Evolutionary conservation across 2,329 filamentous ascomycete species (phyloP).

Genomic region (Hymenoscyphus occultus): DNA sequence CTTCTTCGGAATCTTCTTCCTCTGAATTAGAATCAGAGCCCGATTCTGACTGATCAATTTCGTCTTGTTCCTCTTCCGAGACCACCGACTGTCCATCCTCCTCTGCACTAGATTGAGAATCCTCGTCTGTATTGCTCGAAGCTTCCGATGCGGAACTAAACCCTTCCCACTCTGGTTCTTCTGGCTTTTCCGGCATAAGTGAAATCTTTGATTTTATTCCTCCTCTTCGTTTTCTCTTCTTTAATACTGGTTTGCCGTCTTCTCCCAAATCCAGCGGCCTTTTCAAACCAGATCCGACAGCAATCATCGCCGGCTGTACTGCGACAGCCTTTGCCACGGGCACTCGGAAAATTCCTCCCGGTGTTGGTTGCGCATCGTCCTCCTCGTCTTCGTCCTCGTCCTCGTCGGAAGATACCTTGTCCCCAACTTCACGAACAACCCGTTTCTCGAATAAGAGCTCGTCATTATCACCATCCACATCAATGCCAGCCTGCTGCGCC

Average conservation of each 20-base stretch:
- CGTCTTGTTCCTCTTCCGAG: slow-evolving; percentile 4
- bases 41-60: slow-evolving; percentile 18
- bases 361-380: slow-evolving; percentile 17
- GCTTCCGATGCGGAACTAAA: slow-evolving; percentile 51
- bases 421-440: slow-evolving; percentile 32
- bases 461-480: slow-evolving; percentile 41
- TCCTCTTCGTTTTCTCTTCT: slow-evolving; percentile 74
- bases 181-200: slow-evolving; percentile 44
- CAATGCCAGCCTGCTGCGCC: slow-evolving; percentile 62
- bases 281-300: slow-evolving; percentile 77
- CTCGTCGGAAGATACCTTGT: slow-evolving; percentile 34
- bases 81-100: slow-evolving; percentile 33
- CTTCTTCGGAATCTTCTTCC: slow-evolving; percentile 26
- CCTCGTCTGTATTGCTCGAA: slow-evolving; percentile 37
- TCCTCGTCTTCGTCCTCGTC: slow-evolving; percentile 34
- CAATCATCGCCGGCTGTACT: slow-evolving; percentile 15
- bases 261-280: slow-evolving; percentile 78
- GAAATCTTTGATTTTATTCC: slow-evolving; percentile 56
- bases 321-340: slow-evolving; percentile 13
- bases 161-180: slow-evolving; percentile 59
- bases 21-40: slow-evolving; percentile 26
- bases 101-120: slow-evolving; percentile 34
- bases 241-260: slow-evolving; percentile 72
- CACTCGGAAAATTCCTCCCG: slow-evolving; percentile 17
- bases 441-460: slow-evolving; percentile 52